phyloP scores from a whole-genome alignment of 164 flowering plant genomes.

The Aristolochia contorta region DNA sequence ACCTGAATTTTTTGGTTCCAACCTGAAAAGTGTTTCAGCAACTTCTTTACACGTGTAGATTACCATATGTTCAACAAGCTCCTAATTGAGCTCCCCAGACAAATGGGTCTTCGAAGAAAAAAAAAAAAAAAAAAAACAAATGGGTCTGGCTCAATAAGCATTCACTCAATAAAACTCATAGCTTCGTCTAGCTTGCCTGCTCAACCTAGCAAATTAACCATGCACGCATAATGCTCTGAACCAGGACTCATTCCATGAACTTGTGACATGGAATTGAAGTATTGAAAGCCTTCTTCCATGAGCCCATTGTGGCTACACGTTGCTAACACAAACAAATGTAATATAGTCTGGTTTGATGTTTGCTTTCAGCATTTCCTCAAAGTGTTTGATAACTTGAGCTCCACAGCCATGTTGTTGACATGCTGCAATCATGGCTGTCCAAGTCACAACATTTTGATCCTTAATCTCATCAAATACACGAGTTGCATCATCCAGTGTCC shows the following conservation, averaged over 20 bases:
- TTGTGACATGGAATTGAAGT: constrained; percentile 40
- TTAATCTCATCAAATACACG: constrained; percentile 34
- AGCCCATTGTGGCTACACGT: constrained; percentile 58
- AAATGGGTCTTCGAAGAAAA: constrained; percentile 27
- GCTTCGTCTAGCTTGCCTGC: constrained; percentile 53
- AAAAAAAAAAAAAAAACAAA: too few relatives aligned
- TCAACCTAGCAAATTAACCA: constrained; percentile 65
- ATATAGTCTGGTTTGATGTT: constrained; percentile 43
- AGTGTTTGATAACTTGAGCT: constrained; percentile 33
- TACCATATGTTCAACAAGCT: constrained; percentile 42
- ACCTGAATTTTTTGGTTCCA: constrained; percentile 56
- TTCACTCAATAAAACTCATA: constrained; percentile 34
- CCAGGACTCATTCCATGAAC: constrained; percentile 33
- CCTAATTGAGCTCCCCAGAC: constrained; percentile 68
- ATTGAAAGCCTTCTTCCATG: constrained; percentile 37
- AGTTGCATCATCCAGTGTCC: constrained; percentile 33
- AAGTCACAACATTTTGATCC: constrained; percentile 38
- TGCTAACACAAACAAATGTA: constrained; percentile 53
- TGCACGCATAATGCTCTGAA: constrained; percentile 60
- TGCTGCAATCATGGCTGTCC: constrained; percentile 60
- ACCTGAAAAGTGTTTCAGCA: constrained; percentile 41
- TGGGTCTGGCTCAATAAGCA: constrained; percentile 46
- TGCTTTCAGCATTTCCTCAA: constrained; percentile 37
- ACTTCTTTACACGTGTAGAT: constrained; percentile 47
- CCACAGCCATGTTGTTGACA: constrained; percentile 52